Evolutionary conservation across 805 yeast genomes (phyloP).

Genomic region (Ogataea paradorogensis): DNA sequence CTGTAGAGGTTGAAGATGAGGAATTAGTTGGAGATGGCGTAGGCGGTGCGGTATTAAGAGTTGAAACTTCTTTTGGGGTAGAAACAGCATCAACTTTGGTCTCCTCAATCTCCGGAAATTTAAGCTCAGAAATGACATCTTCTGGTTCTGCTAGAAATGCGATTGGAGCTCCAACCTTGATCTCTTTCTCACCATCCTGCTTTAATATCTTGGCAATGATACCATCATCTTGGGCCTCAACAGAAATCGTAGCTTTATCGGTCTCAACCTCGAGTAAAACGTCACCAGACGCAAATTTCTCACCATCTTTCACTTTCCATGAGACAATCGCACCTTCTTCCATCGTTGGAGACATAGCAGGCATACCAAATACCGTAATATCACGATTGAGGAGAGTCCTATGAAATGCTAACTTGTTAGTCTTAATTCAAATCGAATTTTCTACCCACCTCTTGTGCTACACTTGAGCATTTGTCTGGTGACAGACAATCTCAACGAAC

Average conservation of each 20-base stretch:
- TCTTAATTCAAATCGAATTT: background rate
- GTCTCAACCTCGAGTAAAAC: conserved; percentile 80
- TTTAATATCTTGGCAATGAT: conserved; percentile 68
- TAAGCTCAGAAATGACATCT: conserved; percentile 70
- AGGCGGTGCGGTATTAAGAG: background rate
- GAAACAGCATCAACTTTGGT: conserved; percentile 17
- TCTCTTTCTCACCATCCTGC: conserved; percentile 73
- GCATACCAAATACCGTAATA: conserved; percentile 73
- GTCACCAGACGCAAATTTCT: conserved; percentile 76
- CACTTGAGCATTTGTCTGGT: conserved; percentile 5
- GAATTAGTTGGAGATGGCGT: conserved; percentile 3
- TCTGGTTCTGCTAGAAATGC: conserved; percentile 86
- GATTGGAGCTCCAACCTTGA: conserved; percentile 85
- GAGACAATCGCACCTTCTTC: conserved; percentile 87
- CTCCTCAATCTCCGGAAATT: conserved; percentile 48
- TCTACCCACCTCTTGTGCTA: conserved; percentile 14
- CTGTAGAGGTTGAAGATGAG: conserved; percentile 16
- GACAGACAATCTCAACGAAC: conserved; percentile 10
- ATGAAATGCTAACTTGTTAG: conserved; percentile 30
- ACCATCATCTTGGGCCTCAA: conserved; percentile 92
- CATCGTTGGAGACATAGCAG: conserved; percentile 99
- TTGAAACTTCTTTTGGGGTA: background rate
- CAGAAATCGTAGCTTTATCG: conserved; percentile 79
- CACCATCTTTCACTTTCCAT: conserved; percentile 85
- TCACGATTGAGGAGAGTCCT: conserved; percentile 27